These are phyloP conservation scores for Cyclotella choctawhatcheeana DNA, from an alignment of 108 stramenopile genomes.

Conservation along the genomic window DNA sequence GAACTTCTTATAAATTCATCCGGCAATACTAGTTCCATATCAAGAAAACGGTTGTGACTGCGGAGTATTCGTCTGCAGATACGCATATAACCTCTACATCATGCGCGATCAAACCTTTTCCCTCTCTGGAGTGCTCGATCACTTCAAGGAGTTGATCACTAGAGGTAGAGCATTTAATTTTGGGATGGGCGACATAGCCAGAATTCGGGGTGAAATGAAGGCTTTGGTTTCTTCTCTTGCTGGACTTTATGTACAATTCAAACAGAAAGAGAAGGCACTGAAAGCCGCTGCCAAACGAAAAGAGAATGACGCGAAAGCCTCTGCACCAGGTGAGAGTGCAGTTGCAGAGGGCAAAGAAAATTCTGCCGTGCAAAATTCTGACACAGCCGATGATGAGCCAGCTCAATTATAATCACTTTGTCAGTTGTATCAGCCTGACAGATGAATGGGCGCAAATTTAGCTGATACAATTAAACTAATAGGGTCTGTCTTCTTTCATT, in stretches of 20 bases:
- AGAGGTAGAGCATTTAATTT: conserved; percentile 64
- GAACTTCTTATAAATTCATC: conserved; percentile 4
- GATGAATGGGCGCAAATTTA: no score
- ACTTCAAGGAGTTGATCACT: conserved; percentile 50
- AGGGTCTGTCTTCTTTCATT: no score
- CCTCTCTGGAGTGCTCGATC: conserved; percentile 24
- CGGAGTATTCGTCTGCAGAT: conserved; percentile 90
- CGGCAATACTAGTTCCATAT: conserved; percentile 63
- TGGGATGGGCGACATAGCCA: conserved; percentile 65
- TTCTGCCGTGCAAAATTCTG: no score
- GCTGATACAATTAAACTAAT: no score
- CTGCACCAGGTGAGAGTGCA: no score
- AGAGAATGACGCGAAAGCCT: no score
- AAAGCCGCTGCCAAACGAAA: neutral
- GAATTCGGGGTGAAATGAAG: conserved; percentile 67
- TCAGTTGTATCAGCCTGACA: no score
- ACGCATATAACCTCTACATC: conserved; percentile 72
- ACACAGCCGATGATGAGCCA: no score
- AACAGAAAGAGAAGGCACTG: conserved; percentile 16
- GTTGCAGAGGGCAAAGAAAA: no score
- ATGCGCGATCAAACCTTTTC: conserved; percentile 60
- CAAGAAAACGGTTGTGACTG: conserved; percentile 90
- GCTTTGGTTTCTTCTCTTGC: conserved; percentile 59
- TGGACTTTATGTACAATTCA: conserved; percentile 30
- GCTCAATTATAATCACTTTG: no score